phyloP scores from a whole-genome alignment of 306 rosid species.

The Comarum palustre region DNA sequence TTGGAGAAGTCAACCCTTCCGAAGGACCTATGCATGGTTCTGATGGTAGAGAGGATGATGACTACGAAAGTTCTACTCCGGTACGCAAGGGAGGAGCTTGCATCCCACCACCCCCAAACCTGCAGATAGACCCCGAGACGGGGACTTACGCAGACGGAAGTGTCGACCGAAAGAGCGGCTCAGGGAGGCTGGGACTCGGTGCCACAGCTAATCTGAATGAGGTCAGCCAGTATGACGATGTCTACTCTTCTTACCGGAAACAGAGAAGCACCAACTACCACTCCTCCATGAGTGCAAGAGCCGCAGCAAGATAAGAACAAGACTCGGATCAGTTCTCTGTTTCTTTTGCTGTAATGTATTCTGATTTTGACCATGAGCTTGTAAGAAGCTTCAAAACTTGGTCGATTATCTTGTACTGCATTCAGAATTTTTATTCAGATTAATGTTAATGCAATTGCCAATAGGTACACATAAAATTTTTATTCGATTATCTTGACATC shows the following conservation, averaged over 20 bases:
- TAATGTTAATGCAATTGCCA: background rate
- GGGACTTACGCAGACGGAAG: conserved; percentile 85
- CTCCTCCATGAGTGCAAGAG: conserved; percentile 86
- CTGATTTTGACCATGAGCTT: background rate
- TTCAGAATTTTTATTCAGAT: background rate
- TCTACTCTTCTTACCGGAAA: conserved; percentile 92
- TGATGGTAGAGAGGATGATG: conserved; percentile 67
- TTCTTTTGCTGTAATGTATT: background rate
- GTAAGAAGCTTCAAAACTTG: background rate
- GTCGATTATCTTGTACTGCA: background rate
- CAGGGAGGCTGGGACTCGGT: conserved; percentile 86
- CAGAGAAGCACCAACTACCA: conserved; percentile 94
- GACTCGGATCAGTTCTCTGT: background rate
- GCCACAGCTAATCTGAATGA: conserved; percentile 84
- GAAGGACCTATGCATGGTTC: conserved; percentile 75
- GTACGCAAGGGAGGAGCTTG: conserved; percentile 93
- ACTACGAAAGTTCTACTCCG: conserved; percentile 55
- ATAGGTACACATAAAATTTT: no score
- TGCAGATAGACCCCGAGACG: conserved; percentile 89
- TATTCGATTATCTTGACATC: no score
- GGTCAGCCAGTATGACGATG: conserved; percentile 91
- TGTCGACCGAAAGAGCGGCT: conserved; percentile 64
- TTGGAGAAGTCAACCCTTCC: conserved; percentile 91
- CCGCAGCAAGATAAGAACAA: conserved; percentile 50
- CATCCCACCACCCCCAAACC: conserved; percentile 85